Conservation (phyloP, 352 stramenopile species). For the Globisporangium barbulae region DNA sequence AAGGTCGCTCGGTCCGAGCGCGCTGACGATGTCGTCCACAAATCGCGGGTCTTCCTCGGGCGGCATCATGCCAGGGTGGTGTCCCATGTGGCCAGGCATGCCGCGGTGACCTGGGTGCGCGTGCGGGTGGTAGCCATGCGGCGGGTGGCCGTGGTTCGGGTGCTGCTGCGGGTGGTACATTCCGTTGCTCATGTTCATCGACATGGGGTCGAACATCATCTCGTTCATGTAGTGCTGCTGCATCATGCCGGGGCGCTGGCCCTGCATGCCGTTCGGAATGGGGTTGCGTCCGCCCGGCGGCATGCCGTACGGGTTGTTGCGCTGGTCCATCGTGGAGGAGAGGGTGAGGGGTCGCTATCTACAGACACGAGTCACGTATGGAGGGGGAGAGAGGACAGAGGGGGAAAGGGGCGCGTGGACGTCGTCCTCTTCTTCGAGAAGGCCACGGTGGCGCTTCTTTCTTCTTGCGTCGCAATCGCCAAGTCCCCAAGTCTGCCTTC, state of each 20-base stretch:
- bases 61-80: constrained; percentile 46
- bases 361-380: not conserved
- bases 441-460: not conserved
- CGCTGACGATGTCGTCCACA: constrained; percentile 66
- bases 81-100: constrained; percentile 25
- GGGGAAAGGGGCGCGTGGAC: not conserved
- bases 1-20: constrained; percentile 50
- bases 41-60: constrained; percentile 67
- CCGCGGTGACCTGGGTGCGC: constrained; percentile 26
- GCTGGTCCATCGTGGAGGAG: constrained; percentile 47
- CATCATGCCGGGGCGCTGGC: constrained; percentile 35
- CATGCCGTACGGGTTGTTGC: constrained; percentile 64
- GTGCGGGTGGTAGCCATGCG: constrained; percentile 18
- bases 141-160: constrained; percentile 17
- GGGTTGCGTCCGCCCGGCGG: constrained; percentile 31
- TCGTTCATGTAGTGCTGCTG: constrained; percentile 75
- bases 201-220: constrained; percentile 73
- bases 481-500: constrained; percentile 1
- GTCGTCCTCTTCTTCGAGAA: not conserved
- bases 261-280: constrained; percentile 38
- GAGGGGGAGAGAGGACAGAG: not conserved
- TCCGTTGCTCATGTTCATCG: constrained; percentile 52
- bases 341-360: not conserved
- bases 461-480: constrained; percentile 8
- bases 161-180: constrained; percentile 57